phyloP scores from a whole-genome alignment of 768 basidiomycete species.

The Daedalea quercina region DNA sequence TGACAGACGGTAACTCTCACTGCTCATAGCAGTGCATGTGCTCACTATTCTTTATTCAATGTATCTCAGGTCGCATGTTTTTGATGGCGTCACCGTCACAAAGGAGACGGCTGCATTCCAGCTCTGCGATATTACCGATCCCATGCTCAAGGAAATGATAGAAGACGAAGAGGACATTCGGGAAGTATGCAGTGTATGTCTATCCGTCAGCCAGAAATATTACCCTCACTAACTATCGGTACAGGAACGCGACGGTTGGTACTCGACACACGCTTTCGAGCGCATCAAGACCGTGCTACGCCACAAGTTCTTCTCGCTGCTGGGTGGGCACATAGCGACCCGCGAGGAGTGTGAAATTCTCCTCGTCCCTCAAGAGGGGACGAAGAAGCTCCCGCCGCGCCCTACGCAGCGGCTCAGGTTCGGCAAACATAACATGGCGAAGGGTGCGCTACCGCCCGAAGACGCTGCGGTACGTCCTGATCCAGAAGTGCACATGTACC shows the following conservation, averaged over 20 bases:
- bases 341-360: slow-evolving; percentile 69
- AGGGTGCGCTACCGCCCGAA: slow-evolving; percentile 75
- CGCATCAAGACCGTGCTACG: slow-evolving; percentile 80
- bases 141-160: slow-evolving; percentile 78
- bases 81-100: slow-evolving; percentile 76
- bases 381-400: slow-evolving; percentile 13
- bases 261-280: slow-evolving; percentile 65
- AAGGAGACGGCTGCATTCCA: slow-evolving; percentile 92
- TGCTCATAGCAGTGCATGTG: no score
- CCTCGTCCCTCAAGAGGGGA: slow-evolving; percentile 33
- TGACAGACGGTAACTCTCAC: slow-evolving; percentile 1
- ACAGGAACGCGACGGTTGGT: slow-evolving; percentile 89
- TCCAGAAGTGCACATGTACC: not conserved
- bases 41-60: not conserved
- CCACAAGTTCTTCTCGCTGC: slow-evolving; percentile 76
- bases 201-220: not conserved
- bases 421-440: slow-evolving; percentile 86
- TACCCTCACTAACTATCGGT: not conserved
- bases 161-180: slow-evolving; percentile 62
- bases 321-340: slow-evolving; percentile 65
- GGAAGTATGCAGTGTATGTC: slow-evolving; percentile 61
- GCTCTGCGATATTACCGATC: slow-evolving; percentile 86
- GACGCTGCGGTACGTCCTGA: slow-evolving; percentile 66
- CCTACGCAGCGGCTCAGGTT: slow-evolving; percentile 36
- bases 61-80: slow-evolving; percentile 60